phyloP scores from a whole-genome alignment of 768 basidiomycete genomes.

The Crepidotus variabilis region DNA sequence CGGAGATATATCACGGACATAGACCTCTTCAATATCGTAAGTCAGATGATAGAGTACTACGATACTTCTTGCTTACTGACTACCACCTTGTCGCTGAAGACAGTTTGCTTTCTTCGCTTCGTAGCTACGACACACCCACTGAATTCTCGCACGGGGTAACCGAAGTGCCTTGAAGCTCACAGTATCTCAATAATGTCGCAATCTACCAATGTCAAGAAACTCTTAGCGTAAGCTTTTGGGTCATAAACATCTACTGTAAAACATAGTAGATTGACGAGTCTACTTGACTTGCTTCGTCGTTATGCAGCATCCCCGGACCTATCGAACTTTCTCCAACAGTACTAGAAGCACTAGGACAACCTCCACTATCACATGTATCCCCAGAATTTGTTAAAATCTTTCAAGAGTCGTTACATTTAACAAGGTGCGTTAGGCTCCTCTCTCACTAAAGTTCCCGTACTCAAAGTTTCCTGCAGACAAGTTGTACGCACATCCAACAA shows the following conservation, averaged over 20 bases:
- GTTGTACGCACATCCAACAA: conserved; percentile 64
- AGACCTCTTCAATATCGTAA: background rate
- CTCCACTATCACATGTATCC: conserved; percentile 84
- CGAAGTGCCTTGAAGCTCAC: no score
- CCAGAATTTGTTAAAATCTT: conserved; percentile 86
- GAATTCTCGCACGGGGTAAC: no score
- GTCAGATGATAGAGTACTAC: background rate
- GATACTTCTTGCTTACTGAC: no score
- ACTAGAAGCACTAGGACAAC: conserved; percentile 90
- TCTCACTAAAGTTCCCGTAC: background rate
- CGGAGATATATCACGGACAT: background rate
- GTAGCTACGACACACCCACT: no score
- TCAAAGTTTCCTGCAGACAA: conserved; percentile 49
- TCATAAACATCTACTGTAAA: no score
- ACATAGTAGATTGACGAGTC: no score
- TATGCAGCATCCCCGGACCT: conserved; percentile 56
- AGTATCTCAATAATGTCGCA: background rate
- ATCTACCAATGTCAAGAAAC: background rate
- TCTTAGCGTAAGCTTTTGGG: background rate
- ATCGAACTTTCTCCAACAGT: conserved; percentile 66
- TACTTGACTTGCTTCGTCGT: no score
- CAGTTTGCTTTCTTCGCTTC: no score
- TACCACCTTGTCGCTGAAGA: no score
- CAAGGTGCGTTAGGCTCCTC: conserved; percentile 42
- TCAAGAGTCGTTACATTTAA: conserved; percentile 85